These are phyloP conservation scores for Colletotrichum sp. DNA, from an alignment of 2,329 filamentous ascomycete genomes.

Conservation along the genomic window DNA sequence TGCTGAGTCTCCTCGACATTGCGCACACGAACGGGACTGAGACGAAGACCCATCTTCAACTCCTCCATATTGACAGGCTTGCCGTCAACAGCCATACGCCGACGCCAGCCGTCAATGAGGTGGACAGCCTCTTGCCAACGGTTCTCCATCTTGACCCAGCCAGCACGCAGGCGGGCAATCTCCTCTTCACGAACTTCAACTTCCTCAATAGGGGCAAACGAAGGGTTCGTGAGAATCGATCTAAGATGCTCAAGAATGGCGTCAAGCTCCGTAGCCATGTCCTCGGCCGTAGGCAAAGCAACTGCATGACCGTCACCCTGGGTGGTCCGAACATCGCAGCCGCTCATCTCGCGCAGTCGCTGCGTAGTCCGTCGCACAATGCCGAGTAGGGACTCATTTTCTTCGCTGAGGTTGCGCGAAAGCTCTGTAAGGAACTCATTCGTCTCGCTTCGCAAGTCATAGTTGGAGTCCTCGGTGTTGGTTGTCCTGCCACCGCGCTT, in stretches of 20 bases:
- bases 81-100: slow-evolving; percentile 75
- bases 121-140: slow-evolving; percentile 89
- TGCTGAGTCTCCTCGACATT: slow-evolving; percentile 54
- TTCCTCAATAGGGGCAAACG: slow-evolving; percentile 94
- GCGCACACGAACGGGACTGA: slow-evolving; percentile 63
- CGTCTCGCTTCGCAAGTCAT: slow-evolving; percentile 83
- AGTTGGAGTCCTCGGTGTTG: slow-evolving; percentile 53
- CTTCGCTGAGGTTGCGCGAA: slow-evolving; percentile 83
- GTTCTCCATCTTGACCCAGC: slow-evolving; percentile 92
- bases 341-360: slow-evolving; percentile 74
- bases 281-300: slow-evolving; percentile 52
- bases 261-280: slow-evolving; percentile 78
- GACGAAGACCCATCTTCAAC: slow-evolving; percentile 69
- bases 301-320: slow-evolving; percentile 33
- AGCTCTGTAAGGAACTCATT: slow-evolving; percentile 89
- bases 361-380: slow-evolving; percentile 75
- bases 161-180: slow-evolving; percentile 80
- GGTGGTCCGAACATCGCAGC: slow-evolving; percentile 42
- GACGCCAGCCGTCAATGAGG: slow-evolving; percentile 92
- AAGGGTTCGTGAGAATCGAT: slow-evolving; percentile 88
- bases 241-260: slow-evolving; percentile 80
- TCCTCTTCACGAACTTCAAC: slow-evolving; percentile 92
- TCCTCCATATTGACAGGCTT: slow-evolving; percentile 73
- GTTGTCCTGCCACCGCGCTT: slow-evolving; percentile 23
- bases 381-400: slow-evolving; percentile 83